A percentile compares a stretch with the other conserved stretches of the same genome.
Evolutionary conservation across 352 stramenopile species (phyloP).

Genomic region (Phytopythium mirpurense): DNA sequence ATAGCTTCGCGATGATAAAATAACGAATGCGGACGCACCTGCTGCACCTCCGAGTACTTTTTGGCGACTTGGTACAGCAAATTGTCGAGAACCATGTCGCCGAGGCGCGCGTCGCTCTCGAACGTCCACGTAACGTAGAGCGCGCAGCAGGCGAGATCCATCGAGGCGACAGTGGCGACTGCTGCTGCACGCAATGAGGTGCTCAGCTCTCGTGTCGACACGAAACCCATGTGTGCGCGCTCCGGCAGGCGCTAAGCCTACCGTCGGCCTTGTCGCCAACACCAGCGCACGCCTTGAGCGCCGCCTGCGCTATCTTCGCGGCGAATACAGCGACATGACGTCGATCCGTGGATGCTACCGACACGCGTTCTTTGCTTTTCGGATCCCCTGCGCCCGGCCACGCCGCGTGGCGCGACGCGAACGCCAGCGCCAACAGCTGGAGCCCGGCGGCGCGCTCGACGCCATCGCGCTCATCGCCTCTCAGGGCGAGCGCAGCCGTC

Average conservation of each 20-base stretch:
- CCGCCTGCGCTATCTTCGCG: conserved; percentile 53
- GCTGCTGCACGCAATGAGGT: conserved; percentile 5
- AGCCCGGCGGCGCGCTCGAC: conserved; percentile 1
- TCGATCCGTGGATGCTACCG: not conserved
- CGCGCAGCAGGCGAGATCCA: conserved; percentile 52
- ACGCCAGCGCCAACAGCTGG: conserved; percentile 16
- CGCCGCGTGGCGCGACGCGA: conserved; percentile 12
- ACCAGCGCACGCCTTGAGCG: conserved; percentile 53
- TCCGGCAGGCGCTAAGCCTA: conserved; percentile 9
- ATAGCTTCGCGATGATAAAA: too few species aligned
- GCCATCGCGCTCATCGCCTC: not conserved
- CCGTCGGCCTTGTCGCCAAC: conserved; percentile 6
- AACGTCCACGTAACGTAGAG: conserved; percentile 43
- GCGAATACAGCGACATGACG: conserved; percentile 32
- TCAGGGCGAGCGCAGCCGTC: conserved; percentile 1
- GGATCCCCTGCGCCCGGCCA: conserved; percentile 3
- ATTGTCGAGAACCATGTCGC: conserved; percentile 67
- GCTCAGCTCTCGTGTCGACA: too few species aligned
- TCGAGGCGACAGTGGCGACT: conserved; percentile 23
- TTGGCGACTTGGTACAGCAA: conserved; percentile 80
- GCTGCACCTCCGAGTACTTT: conserved; percentile 52
- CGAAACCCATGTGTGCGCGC: not conserved
- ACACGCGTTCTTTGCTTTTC: not conserved
- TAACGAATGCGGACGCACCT: not conserved
- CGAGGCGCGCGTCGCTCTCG: conserved; percentile 38